Evolutionary conservation across 2,329 filamentous ascomycete species (phyloP).

Genomic region (Tolypocladium amazonense): DNA sequence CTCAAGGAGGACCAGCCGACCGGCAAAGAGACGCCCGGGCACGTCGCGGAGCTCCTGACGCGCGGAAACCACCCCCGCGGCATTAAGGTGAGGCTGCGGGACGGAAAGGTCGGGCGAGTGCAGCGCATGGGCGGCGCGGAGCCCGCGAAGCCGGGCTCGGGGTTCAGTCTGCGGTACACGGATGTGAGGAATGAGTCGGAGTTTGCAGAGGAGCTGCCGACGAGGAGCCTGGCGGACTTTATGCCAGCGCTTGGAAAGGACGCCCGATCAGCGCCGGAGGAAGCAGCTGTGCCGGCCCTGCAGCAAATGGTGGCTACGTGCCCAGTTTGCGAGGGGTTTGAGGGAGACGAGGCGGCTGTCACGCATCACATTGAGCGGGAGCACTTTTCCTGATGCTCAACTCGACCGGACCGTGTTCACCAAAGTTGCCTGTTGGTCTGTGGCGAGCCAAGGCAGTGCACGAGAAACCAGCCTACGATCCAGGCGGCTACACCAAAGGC

Average conservation of each 20-base stretch:
- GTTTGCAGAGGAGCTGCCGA: slow-evolving; percentile 25
- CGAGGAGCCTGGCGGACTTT: slow-evolving; percentile 33
- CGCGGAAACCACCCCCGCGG: slow-evolving; percentile 65
- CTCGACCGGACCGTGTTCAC: background rate
- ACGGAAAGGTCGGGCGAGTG: slow-evolving; percentile 64
- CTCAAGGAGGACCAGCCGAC: slow-evolving; percentile 69
- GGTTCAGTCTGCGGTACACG: slow-evolving; percentile 19
- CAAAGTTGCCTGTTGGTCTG: background rate
- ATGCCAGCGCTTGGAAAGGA: slow-evolving; percentile 30
- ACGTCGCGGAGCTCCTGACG: slow-evolving; percentile 58
- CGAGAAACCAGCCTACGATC: background rate
- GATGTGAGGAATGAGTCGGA: slow-evolving; percentile 22
- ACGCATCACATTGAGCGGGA: slow-evolving; percentile 49
- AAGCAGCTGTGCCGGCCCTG: background rate
- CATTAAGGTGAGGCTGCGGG: slow-evolving; percentile 65
- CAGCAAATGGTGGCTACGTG: slow-evolving; percentile 29
- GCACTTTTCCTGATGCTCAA: slow-evolving; percentile 14
- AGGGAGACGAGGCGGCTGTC: slow-evolving; percentile 59
- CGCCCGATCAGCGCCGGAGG: slow-evolving; percentile 4
- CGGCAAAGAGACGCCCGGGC: slow-evolving; percentile 57
- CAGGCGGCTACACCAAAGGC: background rate
- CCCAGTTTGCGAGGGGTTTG: slow-evolving; percentile 55
- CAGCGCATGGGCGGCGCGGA: slow-evolving; percentile 42
- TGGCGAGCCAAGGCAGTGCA: background rate
- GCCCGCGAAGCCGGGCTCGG: slow-evolving; percentile 2